Conservation (phyloP, 1,284 basidiomycete species). For the Ganoderma multipileum region DNA sequence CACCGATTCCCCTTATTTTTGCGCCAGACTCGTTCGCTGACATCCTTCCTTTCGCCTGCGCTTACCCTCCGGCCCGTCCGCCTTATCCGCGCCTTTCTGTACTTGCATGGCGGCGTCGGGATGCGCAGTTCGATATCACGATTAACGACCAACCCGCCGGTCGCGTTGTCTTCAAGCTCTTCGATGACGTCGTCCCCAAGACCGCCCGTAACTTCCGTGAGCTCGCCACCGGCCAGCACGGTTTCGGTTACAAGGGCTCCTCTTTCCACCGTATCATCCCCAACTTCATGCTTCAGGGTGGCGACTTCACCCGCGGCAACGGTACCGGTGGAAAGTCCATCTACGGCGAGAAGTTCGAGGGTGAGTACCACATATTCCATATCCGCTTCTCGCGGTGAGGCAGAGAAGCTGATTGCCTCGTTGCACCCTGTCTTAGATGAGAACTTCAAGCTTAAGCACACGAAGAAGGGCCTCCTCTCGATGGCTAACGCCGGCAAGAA, state of each 20-base stretch:
- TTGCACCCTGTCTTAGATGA: slow-evolving; percentile 63
- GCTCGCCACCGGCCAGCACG: slow-evolving; percentile 53
- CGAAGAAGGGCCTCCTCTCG: slow-evolving; percentile 83
- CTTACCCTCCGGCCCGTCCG: neutral
- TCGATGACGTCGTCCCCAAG: slow-evolving; percentile 53
- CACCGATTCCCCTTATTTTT: neutral
- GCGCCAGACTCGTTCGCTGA: slow-evolving; percentile 9
- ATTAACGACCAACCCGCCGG: slow-evolving; percentile 57
- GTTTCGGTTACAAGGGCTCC: slow-evolving; percentile 49
- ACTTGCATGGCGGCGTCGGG: slow-evolving; percentile 4
- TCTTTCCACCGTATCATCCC: slow-evolving; percentile 47
- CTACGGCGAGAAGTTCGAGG: slow-evolving; percentile 87
- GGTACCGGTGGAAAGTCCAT: slow-evolving; percentile 95
- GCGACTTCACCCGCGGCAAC: slow-evolving; percentile 75
- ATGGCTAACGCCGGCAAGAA: slow-evolving; percentile 89
- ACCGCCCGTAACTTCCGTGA: slow-evolving; percentile 62
- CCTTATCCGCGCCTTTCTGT: neutral
- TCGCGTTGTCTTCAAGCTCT: slow-evolving; percentile 68
- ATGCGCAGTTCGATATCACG: slow-evolving; percentile 59
- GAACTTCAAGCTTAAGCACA: slow-evolving; percentile 85
- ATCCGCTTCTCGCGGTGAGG: neutral
- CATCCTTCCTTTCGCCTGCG: neutral
- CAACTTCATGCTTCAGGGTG: slow-evolving; percentile 69
- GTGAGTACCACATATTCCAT: slow-evolving; percentile 44
- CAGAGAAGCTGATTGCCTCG: slow-evolving; percentile 6